Percentiles rank a stretch among this genome's conserved stretches.
These are phyloP conservation scores for Lanmaoa pseudosensibilis DNA, from an alignment of 768 basidiomycete species.

Conservation along the genomic window DNA sequence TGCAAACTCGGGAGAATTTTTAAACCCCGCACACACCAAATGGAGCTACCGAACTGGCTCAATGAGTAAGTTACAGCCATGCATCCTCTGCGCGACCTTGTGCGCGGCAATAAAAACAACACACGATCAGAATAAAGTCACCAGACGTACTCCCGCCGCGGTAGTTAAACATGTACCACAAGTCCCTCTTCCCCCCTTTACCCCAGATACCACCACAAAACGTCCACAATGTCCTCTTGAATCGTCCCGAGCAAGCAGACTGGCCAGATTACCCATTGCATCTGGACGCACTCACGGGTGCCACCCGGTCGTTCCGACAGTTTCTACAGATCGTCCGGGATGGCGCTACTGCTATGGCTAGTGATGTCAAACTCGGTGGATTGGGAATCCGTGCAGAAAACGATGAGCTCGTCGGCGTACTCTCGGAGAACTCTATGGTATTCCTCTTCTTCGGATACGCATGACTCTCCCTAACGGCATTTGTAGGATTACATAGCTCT, in stretches of 20 bases:
- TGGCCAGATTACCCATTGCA: constrained; percentile 59
- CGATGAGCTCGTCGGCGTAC: constrained; percentile 64
- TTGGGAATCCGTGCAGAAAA: constrained; percentile 49
- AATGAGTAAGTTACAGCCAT: too few species aligned
- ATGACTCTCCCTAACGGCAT: neutral
- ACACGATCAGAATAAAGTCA: neutral
- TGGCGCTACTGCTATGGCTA: constrained; percentile 56
- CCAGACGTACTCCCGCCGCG: neutral
- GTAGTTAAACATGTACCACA: constrained; percentile 46
- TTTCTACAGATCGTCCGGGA: constrained; percentile 51
- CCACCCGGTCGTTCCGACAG: constrained; percentile 45
- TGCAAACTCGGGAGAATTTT: too few species aligned
- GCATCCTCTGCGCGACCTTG: too few species aligned
- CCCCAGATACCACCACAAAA: constrained; percentile 53
- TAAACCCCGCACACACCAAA: too few species aligned
- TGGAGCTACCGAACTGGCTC: too few species aligned
- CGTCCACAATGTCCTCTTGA: constrained; percentile 53
- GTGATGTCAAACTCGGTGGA: constrained; percentile 50
- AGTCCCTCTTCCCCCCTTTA: constrained; percentile 55
- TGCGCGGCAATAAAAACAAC: constrained; percentile 2
- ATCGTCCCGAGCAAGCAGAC: constrained; percentile 50
- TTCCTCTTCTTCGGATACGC: neutral
- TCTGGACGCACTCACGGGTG: constrained; percentile 55
- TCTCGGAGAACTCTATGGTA: constrained; percentile 70
- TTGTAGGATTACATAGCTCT: constrained; percentile 55